Evolutionary conservation across 2,329 filamentous ascomycete genomes (phyloP).

Genomic region (Talaromyces albobiverticillius): DNA sequence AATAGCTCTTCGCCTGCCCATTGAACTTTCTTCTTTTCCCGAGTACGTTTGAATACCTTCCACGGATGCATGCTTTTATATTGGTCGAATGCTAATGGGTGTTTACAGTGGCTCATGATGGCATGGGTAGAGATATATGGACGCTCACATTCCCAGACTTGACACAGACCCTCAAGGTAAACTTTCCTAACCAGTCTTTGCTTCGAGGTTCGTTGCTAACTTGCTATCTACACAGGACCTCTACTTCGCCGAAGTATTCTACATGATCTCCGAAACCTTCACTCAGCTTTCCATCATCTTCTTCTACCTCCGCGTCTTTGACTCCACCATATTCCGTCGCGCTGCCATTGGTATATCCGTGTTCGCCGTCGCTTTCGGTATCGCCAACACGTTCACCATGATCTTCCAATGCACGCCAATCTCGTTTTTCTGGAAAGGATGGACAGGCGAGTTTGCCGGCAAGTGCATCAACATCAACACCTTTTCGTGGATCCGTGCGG

Average conservation of each 20-base stretch:
- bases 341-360: conserved; percentile 46
- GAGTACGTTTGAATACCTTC: conserved; percentile 4
- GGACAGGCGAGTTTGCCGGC: conserved; percentile 49
- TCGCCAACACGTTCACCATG: conserved; percentile 23
- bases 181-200: background rate
- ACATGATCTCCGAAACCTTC: conserved; percentile 47
- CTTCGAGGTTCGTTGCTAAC: background rate
- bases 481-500: conserved; percentile 52
- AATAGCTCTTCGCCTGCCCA: conserved; percentile 12
- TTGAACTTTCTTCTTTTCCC: conserved; percentile 14
- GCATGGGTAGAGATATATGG: conserved; percentile 48
- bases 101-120: conserved; percentile 34
- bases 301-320: conserved; percentile 58
- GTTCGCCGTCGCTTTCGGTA: conserved; percentile 52
- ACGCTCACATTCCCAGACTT: conserved; percentile 42
- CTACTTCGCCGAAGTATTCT: conserved; percentile 37
- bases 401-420: conserved; percentile 33
- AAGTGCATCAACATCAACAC: conserved; percentile 50
- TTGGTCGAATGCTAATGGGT: background rate
- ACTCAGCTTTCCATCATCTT: conserved; percentile 53
- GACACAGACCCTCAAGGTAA: conserved; percentile 23
- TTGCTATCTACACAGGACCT: conserved; percentile 9
- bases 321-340: conserved; percentile 34
- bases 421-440: conserved; percentile 52
- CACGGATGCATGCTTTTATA: background rate